Conservation (phyloP, 2,329 filamentous ascomycete species). For the Botrytis fragariae region DNA sequence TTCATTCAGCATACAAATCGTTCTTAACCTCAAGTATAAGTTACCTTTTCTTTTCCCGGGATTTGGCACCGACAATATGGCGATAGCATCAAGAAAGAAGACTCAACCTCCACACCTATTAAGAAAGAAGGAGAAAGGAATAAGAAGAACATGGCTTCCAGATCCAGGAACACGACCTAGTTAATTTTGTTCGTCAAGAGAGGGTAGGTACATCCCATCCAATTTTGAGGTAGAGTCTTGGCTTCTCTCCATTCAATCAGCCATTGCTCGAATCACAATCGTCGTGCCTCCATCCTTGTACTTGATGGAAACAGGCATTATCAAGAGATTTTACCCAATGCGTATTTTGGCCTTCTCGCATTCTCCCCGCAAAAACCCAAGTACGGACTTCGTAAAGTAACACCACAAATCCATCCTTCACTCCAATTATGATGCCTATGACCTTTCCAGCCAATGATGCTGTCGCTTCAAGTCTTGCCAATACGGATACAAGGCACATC, state of each 20-base stretch:
- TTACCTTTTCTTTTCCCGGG: background rate
- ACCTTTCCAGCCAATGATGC: background rate
- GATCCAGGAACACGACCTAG: background rate
- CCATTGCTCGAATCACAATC: background rate
- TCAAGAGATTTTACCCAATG: background rate
- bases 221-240: background rate
- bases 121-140: background rate
- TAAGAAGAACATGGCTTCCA: background rate
- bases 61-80: background rate
- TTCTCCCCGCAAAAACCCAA: background rate
- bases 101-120: background rate
- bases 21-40: background rate
- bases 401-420: background rate
- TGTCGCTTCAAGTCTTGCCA: background rate
- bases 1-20: background rate
- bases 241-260: background rate
- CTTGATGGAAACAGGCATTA: background rate
- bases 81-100: background rate
- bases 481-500: conserved; percentile 15
- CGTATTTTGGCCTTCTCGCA: background rate
- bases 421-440: background rate
- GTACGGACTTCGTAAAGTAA: background rate
- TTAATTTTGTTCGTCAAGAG: background rate
- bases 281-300: background rate
- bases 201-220: background rate